Evolutionary conservation across 1,284 basidiomycete genomes (phyloP).

Genomic region (Cryptococcus amylolentus): DNA sequence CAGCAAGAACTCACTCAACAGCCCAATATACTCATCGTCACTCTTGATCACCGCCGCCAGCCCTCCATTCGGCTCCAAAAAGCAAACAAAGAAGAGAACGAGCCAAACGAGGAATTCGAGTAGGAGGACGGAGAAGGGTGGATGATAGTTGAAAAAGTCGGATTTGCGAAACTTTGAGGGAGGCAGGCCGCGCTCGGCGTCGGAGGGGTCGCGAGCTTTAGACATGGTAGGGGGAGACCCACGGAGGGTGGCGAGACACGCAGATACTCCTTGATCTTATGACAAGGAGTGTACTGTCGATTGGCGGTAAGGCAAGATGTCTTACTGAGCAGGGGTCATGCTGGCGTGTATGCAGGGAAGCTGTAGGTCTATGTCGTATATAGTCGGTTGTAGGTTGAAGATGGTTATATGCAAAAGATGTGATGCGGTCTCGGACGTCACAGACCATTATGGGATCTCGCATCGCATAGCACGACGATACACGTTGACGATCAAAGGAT

Average conservation of each 20-base stretch:
- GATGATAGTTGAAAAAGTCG: conserved; percentile 22
- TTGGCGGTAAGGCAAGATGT: no score
- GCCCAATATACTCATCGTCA: conserved; percentile 15
- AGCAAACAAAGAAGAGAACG: conserved; percentile 15
- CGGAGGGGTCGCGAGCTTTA: background rate
- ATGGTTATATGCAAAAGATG: no score
- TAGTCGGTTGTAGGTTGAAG: no score
- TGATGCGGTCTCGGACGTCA: no score
- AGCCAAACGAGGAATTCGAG: conserved; percentile 12
- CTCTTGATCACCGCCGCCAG: conserved; percentile 5
- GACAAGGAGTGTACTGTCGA: no score
- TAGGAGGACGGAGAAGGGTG: conserved; percentile 7
- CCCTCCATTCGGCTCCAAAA: conserved; percentile 12
- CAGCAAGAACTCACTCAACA: conserved; percentile 21
- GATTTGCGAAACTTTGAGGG: background rate
- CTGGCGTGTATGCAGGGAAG: no score
- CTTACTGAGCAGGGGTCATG: no score
- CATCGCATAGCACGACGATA: no score
- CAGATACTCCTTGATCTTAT: no score
- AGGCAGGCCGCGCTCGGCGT: background rate
- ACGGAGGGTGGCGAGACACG: background rate
- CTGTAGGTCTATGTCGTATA: no score
- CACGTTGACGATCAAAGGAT: no score
- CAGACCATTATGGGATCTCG: no score
- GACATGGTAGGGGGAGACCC: background rate